Percentiles rank a stretch among this genome's conserved stretches.
These are phyloP conservation scores for Xylariaceae sp. DNA, from an alignment of 2,329 filamentous ascomycete species.

Conservation along the genomic window DNA sequence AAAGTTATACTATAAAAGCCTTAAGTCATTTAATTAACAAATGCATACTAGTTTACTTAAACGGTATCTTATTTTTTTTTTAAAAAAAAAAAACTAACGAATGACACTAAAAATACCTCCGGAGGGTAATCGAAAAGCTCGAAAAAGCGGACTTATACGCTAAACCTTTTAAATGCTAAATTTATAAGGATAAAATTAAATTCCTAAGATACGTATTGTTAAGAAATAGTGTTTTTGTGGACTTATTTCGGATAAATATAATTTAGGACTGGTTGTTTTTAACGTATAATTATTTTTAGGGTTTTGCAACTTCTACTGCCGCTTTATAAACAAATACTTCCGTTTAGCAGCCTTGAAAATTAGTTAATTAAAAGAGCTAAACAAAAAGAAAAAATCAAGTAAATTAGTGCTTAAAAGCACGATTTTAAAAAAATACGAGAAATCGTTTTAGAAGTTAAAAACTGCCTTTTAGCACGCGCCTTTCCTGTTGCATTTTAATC, in stretches of 20 bases:
- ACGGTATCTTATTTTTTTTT: background rate
- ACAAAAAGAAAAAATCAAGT: background rate
- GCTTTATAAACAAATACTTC: background rate
- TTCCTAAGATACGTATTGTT: background rate
- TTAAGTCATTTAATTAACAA: background rate
- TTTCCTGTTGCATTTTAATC: background rate
- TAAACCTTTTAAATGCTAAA: background rate
- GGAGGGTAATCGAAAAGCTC: background rate
- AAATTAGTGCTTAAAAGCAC: background rate
- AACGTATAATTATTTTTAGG: background rate
- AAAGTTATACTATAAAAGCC: background rate
- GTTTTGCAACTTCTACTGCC: background rate
- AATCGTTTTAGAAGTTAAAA: background rate
- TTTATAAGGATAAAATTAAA: background rate
- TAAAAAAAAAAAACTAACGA: background rate
- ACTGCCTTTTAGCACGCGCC: background rate
- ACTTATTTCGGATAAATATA: background rate
- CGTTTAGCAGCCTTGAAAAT: background rate
- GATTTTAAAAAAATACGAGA: background rate
- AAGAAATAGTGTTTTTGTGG: background rate
- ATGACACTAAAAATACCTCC: background rate
- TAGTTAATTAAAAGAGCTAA: background rate
- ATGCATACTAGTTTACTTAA: background rate
- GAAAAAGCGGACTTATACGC: background rate
- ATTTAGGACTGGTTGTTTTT: background rate